phyloP scores from a whole-genome alignment of 495 filamentous ascomycete genomes.

The Mycothermus thermophilus region DNA sequence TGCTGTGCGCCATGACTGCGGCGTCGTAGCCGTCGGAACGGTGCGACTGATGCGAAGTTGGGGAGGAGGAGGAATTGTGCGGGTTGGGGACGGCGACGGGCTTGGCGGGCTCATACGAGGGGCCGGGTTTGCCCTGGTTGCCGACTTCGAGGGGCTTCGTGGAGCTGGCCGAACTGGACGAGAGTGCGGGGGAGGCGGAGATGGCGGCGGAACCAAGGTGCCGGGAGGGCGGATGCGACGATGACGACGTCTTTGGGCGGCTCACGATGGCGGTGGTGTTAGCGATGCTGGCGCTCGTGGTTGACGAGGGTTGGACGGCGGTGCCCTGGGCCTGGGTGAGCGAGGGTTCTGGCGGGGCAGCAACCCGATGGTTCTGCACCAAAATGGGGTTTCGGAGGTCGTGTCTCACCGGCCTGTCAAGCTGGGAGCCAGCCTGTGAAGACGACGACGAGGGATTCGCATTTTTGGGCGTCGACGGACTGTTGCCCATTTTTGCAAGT shows the following conservation, averaged over 20 bases:
- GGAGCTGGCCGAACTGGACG: constrained; percentile 9
- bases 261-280: constrained; percentile 1
- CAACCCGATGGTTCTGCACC: constrained; percentile 25
- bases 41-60: constrained; percentile 21
- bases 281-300: constrained; percentile 23
- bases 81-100: constrained; percentile 39
- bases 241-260: constrained; percentile 25
- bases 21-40: constrained; percentile 25
- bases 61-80: constrained; percentile 18
- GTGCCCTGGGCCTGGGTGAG: constrained; percentile 39
- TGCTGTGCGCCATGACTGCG: constrained; percentile 25
- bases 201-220: constrained; percentile 23
- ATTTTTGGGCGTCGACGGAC: constrained; percentile 19
- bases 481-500: constrained; percentile 24
- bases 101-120: constrained; percentile 22
- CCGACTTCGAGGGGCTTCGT: constrained; percentile 22
- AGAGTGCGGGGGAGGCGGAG: constrained; percentile 13
- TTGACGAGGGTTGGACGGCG: constrained; percentile 23
- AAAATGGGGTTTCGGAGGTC: constrained; percentile 19
- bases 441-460: constrained; percentile 11
- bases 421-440: constrained; percentile 12
- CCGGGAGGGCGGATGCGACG: constrained; percentile 24
- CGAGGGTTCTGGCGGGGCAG: constrained; percentile 40
- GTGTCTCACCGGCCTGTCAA: constrained; percentile 19
- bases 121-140: constrained; percentile 9